Conservation (phyloP, 805 yeast genomes). For the Brettanomyces sp. region DNA sequence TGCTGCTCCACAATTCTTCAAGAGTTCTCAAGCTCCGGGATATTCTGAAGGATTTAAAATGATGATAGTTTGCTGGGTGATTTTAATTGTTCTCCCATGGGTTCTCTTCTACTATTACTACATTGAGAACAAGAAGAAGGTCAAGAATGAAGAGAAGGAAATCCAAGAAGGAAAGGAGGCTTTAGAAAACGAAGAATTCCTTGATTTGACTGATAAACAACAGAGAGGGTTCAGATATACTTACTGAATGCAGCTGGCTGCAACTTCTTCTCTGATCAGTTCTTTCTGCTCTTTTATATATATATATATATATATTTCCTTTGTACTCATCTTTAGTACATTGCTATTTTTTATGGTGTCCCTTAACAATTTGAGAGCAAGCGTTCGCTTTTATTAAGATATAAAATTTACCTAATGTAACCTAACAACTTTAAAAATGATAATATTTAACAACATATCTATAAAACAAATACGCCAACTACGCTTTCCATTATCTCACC, state of each 20-base stretch:
- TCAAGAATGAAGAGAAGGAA: constrained; percentile 6
- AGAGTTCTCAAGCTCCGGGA: constrained; percentile 30
- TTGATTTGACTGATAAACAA: constrained; percentile 50
- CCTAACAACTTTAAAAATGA: no score
- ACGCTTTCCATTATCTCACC: constrained; percentile 17
- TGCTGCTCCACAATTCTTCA: constrained; percentile 41
- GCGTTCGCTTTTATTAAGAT: no score
- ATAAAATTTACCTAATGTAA: no score
- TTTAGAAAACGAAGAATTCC: constrained; percentile 2
- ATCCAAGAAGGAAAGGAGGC: constrained; percentile 7
- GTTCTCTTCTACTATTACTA: constrained; percentile 24
- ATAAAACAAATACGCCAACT: constrained; percentile 24
- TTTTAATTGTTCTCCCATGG: constrained; percentile 28
- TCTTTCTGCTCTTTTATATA: no score
- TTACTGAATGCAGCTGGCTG: constrained; percentile 3
- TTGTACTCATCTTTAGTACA: neutral
- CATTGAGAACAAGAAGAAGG: constrained; percentile 22
- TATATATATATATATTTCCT: neutral
- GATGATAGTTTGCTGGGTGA: constrained; percentile 32
- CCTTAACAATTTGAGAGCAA: no score
- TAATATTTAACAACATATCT: constrained; percentile 6
- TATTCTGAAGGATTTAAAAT: constrained; percentile 37
- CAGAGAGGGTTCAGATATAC: constrained; percentile 48
- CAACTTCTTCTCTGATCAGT: no score
- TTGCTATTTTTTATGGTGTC: no score